Base-by-base conservation (phyloP, 768 basidiomycete genomes). In the Tephrocybe sp. region DNA sequence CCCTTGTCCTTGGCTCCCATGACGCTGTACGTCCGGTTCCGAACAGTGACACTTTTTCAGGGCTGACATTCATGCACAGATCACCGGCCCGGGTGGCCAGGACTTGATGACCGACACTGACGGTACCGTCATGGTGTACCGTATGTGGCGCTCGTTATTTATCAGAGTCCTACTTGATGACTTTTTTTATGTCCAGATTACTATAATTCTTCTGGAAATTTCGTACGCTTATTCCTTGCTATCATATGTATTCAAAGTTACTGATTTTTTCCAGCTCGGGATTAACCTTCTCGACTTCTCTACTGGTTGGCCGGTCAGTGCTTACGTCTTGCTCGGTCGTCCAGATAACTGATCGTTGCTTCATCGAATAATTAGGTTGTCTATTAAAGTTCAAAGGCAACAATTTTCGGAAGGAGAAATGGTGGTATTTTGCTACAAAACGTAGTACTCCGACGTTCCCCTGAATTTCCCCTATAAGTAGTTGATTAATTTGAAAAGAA, bases 1-100 rank as follows among this genome's bases (percentile, higher is more conserved):
- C 79, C 19, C 69, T 78, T 30, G 74, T 81, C 19, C 65, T 80
- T 9, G 70, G 59, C 6, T 66, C 66, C 34, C 76, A 79, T 52
- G 78, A 68, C 34, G 64, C 57, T 27, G 77, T 77, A 60, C 19
- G 28, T 37, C n/a, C n/a, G n/a, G n/a, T n/a, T n/a, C n/a, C n/a
- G n/a, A n/a, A 28, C 65, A 57, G 34, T 25, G 15, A 27, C 16
- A 28, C 6, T 24, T 15, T 16, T 50, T 38, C 9, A 36, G 28
- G 28, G 21, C 27, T 32, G 11, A 22, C 21, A 32, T 30, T 5
- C 6, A 11, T 13, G 21, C n/a, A 30, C 19, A 79, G 77, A 72
- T 79, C 26, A 45, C 71, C 45, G 80, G 81, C 0, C 80, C 82
- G 42, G 82, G 82, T 36, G 80, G 80, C 9, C 78, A 81, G 60